Evolutionary conservation across 1,284 basidiomycete genomes (phyloP).

Genomic region (Pholiota adiposa): DNA sequence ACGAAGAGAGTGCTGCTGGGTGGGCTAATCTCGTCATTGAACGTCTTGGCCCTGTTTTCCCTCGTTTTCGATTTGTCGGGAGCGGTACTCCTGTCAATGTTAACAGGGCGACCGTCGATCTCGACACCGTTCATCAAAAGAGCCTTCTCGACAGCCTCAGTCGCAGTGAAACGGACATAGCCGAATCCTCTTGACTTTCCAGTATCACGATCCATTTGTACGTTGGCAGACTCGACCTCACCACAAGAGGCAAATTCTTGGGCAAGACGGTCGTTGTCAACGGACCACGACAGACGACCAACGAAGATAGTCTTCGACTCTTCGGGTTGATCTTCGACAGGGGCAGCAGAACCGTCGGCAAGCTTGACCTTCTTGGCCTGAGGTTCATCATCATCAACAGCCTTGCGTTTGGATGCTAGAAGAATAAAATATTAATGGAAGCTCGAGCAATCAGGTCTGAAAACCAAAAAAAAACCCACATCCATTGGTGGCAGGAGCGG

Average conservation of each 20-base stretch:
- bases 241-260: conserved; percentile 91
- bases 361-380: conserved; percentile 87
- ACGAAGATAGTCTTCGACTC: conserved; percentile 86
- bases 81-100: conserved; percentile 81
- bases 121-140: conserved; percentile 80
- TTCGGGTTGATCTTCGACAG: conserved; percentile 49
- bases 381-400: conserved; percentile 62
- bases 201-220: conserved; percentile 90
- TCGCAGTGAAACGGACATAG: conserved; percentile 90
- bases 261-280: conserved; percentile 96
- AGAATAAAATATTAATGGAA: conserved; percentile 10
- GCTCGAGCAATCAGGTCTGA: background rate
- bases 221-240: conserved; percentile 85
- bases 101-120: conserved; percentile 90
- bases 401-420: conserved; percentile 81
- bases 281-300: conserved; percentile 94
- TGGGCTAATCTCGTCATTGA: conserved; percentile 72
- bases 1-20: conserved; percentile 87
- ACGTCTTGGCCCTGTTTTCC: conserved; percentile 79
- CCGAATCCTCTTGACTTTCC: conserved; percentile 93
- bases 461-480: conserved; percentile 33
- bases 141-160: conserved; percentile 80
- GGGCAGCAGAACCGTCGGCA: conserved; percentile 56
- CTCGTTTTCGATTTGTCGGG: conserved; percentile 56
- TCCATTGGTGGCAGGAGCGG: conserved; percentile 47